Evolutionary conservation across 495 filamentous ascomycete genomes (phyloP), one percentile per base, ranked within the genome.

Genomic region (Aspergillus baeticus): DNA sequence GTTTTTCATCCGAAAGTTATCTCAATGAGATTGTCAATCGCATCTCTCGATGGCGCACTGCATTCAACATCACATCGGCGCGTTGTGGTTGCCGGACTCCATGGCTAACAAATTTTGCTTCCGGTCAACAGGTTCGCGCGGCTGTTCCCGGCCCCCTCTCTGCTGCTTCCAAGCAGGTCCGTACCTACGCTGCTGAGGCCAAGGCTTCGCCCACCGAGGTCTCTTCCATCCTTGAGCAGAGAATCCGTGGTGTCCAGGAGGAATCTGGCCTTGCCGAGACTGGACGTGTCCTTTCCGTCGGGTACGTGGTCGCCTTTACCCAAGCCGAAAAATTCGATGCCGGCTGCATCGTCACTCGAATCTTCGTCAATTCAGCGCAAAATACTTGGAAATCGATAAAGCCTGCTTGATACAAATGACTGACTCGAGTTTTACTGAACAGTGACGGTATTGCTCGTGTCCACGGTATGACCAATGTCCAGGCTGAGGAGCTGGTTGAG

Each of bases 401-500:
- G 44, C 61, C 13, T 52, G 59, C 58, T 48, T 54, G 11, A 6
- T 37, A 10, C 35, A 33, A 57, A 53, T 55, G 34, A 58, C 64
- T 63, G 59, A 63, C 51, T 39, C 45, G 20, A 54, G 48, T 37
- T 61, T 52, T 29, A 31, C 56, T 57, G 41, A 67, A 71, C 58
- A 98, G 94, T 92, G 94, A 98, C 80, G 94, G 94, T 96, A 98
- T 98, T 71, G 94, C 94, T 74, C 92, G 95, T 90, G 94, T 98
- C 63, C 92, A 98, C 77, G 94, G 94, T 73, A 95, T 98, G 90
- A 90, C 83, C 89, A 98, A 98, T 77, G 94, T 98, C 80, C 94
- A 98, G 84, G 94, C 94, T 72, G 94, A 98, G 80, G 94, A 98
- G 86, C 88, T 98, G 72, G 94, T 98, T 71, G 95, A 98, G 94